Conservation (phyloP, 176 grass and related monocot genomes). For the Cymbopogon citratus region DNA sequence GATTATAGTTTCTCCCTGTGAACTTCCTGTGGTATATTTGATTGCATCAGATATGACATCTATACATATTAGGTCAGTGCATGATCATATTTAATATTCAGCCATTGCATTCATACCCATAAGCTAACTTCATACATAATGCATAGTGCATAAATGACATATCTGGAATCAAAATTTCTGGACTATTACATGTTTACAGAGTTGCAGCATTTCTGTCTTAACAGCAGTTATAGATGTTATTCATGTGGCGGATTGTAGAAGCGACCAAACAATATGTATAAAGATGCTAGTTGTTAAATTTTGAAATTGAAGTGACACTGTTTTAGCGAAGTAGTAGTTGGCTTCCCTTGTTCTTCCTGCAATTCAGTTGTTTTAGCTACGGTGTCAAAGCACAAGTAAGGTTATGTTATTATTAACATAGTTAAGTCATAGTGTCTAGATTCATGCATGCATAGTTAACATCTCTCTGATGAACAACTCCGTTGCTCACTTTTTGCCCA, state of each 20-base stretch:
- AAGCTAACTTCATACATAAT: neutral
- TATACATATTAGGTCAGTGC: neutral
- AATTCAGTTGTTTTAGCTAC: neutral
- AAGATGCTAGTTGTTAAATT: neutral
- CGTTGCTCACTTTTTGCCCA: neutral
- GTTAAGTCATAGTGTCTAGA: neutral
- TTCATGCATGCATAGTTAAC: neutral
- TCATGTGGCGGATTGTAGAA: neutral
- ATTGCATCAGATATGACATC: neutral
- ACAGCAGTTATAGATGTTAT: neutral
- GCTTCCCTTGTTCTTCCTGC: neutral
- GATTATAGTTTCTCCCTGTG: neutral
- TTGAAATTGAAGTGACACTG: neutral
- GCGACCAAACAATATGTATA: neutral
- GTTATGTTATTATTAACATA: neutral
- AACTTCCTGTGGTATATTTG: neutral
- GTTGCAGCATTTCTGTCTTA: constrained; percentile 1
- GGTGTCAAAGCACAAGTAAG: neutral
- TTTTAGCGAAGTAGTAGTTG: neutral
- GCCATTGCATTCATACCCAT: neutral
- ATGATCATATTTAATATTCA: neutral
- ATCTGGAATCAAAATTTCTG: neutral
- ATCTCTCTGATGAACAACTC: neutral
- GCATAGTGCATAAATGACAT: neutral
- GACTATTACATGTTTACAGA: neutral